phyloP scores from a whole-genome alignment of 2,329 filamentous ascomycete species.

The Colletotrichum spinosum region DNA sequence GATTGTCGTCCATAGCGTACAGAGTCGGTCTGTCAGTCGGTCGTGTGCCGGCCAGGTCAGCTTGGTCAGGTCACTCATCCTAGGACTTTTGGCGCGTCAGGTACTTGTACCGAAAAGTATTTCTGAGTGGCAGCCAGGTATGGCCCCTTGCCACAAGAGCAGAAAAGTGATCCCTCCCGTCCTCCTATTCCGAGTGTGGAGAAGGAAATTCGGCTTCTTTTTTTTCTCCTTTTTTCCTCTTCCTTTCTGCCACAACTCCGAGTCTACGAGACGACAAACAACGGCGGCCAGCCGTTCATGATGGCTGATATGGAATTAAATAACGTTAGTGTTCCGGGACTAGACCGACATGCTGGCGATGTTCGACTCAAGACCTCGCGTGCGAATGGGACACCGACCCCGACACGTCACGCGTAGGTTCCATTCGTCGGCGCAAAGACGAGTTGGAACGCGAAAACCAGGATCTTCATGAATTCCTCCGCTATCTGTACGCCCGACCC shows the following conservation, averaged over 20 bases:
- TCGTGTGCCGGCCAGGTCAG: too few species aligned
- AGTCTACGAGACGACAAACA: neutral
- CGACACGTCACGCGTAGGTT: constrained; percentile 4
- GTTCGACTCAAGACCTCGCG: neutral
- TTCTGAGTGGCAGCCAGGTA: too few species aligned
- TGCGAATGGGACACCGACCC: constrained; percentile 26
- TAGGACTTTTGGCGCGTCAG: neutral
- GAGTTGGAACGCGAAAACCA: constrained; percentile 29
- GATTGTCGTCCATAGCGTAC: too few species aligned
- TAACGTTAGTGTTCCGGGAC: constrained; percentile 6
- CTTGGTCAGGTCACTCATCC: too few species aligned
- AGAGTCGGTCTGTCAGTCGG: too few species aligned
- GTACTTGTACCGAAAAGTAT: neutral
- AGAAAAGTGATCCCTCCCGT: too few species aligned
- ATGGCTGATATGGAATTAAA: too few species aligned
- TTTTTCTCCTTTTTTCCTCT: too few species aligned
- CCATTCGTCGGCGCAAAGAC: constrained; percentile 10
- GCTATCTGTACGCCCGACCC: neutral
- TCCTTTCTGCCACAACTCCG: neutral
- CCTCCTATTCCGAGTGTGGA: too few species aligned
- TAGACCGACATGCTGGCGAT: neutral
- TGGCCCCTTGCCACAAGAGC: too few species aligned
- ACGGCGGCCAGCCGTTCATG: too few species aligned
- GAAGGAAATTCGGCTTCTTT: too few species aligned
- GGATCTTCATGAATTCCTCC: constrained; percentile 6